Evolutionary conservation across 2,329 filamentous ascomycete genomes (phyloP), one percentile per base, ranked within the genome.

Genomic region (Pleurostoma richardsiae): DNA sequence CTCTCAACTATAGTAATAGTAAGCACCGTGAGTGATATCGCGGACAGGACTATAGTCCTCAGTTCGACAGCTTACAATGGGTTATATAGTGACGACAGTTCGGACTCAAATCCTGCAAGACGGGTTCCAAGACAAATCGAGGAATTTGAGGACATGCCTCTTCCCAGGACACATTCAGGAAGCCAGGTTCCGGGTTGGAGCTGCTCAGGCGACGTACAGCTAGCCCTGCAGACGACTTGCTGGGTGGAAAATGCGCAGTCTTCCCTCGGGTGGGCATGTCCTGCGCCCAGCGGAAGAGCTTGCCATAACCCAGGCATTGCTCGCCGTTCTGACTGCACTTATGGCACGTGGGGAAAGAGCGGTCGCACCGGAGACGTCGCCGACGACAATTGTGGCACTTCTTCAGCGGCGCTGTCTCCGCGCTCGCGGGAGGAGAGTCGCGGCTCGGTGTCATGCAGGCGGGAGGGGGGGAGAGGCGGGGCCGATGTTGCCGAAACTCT

Each of bases 311-410:
- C 50, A 81, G 73, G 65, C 81, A 85, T 54, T 77, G 70, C 59
- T 77, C 69, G 29, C 78, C 78, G 39, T 73, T 68, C 54, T 67
- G 69, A 45, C 67, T 62, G 60, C 80, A 84, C 66, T 83, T 84
- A 56, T 76, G 72, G 61, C 81, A 84, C 48, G 64, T 69, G 29
- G 80, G 80, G 43, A 75, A 65, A 31, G 80, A 82, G 49, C 76
- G 72, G 62, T 85, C 81, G 62, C 81, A 85, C 56, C 79, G 77
- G 60, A 80, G 72, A 54, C 81, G 75, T 57, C 73, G 74, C 48
- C 73, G 74, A 49, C 79, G 78, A 63, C 80, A 84, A 64, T 82
- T 83, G 63, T 83, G 78, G 61, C 80, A 84, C 50, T 74, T 57
- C 56, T 71, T 74, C 60, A 60, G 54, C 40, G 57, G 54, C 42